Conservation (phyloP, 768 basidiomycete species). For the Lactifluus piperatus region DNA sequence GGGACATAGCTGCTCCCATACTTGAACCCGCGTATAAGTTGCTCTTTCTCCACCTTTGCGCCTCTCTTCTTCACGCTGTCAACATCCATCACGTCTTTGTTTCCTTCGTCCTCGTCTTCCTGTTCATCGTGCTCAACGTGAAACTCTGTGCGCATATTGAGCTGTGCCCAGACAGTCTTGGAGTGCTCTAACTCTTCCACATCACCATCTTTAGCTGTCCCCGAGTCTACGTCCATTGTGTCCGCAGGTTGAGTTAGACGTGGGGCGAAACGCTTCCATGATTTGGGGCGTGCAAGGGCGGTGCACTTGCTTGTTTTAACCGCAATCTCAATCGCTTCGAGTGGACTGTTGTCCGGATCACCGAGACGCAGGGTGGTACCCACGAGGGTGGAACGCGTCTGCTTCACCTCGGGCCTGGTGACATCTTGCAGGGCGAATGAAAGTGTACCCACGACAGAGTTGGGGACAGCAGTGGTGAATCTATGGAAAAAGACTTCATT, state of each 20-base stretch:
- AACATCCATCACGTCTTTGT: constrained; percentile 32
- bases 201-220: constrained; percentile 9
- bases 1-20: constrained; percentile 87
- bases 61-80: constrained; percentile 30
- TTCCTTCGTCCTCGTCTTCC: constrained; percentile 26
- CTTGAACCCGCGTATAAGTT: constrained; percentile 75
- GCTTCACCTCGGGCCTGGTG: constrained; percentile 52
- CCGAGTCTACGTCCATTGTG: constrained; percentile 26
- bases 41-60: constrained; percentile 65
- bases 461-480: constrained; percentile 33
- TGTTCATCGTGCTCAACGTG: constrained; percentile 34
- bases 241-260: constrained; percentile 28
- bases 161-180: constrained; percentile 31
- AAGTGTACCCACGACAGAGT: constrained; percentile 55
- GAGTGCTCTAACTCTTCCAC: constrained; percentile 12
- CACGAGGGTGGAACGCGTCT: constrained; percentile 56
- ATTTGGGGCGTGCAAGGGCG: constrained; percentile 53
- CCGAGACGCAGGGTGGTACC: constrained; percentile 71
- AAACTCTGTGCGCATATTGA: constrained; percentile 45
- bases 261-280: constrained; percentile 69
- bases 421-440: constrained; percentile 56
- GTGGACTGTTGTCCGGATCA: constrained; percentile 51
- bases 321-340: constrained; percentile 66
- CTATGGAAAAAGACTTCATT: constrained; percentile 70
- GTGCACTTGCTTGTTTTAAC: constrained; percentile 80